Base-by-base conservation (phyloP, 2,329 filamentous ascomycete species). In the Diaporthe sp. region DNA sequence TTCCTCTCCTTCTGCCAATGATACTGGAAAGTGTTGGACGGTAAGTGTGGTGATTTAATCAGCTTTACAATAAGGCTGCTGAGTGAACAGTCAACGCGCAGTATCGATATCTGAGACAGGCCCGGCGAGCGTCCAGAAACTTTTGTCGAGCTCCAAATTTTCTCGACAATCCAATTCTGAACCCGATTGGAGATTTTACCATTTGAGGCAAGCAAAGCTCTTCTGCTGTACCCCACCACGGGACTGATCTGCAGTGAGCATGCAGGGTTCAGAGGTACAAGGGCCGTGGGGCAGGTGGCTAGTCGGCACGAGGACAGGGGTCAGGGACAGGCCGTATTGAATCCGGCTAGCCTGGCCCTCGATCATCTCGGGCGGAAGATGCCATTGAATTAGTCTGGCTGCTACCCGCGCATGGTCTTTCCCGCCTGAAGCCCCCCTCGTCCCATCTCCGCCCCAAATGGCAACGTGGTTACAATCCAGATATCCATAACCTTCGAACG, bases 151-250 rank as follows among this genome's bases (percentile, higher is more conserved):
- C 47, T 68, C 47, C 63, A 53, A 53, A 53, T 68, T 68, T 68
- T 68, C 32, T 53, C 17, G 47, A 68, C 32, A 53, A 68, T 68
- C 12, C 47, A 51, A 25, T 68, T 68, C 47, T 68, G 44, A 68
- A 53, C 50, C 47, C 47, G 63, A 68, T 68, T 68, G 63, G 63
- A 68, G 63, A 68, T 37, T 68, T 68, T 39, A 68, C 63, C 63
- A 39, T 39, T 8, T 44, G 4, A 50, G 8, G 19, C 44, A 51
- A 27, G 61, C 44, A 68, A 68, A 68, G 63, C 47, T 68, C 63
- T 27, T 68, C n/a, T 53, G 32, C 32, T 39, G n/a, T 13, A 51
- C 63, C 63, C 63, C 63, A 68, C 63, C 50, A 35, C 32, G 63
- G 63, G 32, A 39, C 63, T 39, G 63, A 68, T 68, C 63, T 68